A percentile compares a stretch with the other conserved stretches of the same genome.
Evolutionary conservation across 306 rosid species (phyloP).

Genomic region (Oemleria cerasiformis): DNA sequence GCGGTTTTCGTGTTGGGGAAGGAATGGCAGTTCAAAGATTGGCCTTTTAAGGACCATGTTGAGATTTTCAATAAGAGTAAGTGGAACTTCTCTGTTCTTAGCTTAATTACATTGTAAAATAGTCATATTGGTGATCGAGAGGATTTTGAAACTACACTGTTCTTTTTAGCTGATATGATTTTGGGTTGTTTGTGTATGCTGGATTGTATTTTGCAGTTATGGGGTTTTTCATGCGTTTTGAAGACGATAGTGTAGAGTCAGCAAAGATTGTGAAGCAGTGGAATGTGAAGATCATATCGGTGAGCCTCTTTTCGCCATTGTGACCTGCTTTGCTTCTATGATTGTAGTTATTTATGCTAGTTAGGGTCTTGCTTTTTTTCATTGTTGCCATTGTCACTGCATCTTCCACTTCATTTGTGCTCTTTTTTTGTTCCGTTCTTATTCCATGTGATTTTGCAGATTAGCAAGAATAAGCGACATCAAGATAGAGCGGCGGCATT

Average conservation of each 20-base stretch:
- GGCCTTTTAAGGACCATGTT: slow-evolving; percentile 67
- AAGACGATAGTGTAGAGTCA: slow-evolving; percentile 86
- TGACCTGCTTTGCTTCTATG: slow-evolving; percentile 11
- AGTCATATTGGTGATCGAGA: not conserved
- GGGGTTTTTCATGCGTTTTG: slow-evolving; percentile 64
- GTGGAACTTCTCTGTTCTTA: slow-evolving; percentile 26
- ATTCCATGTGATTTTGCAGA: slow-evolving; percentile 42
- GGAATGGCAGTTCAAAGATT: slow-evolving; percentile 81
- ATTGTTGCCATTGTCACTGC: not conserved
- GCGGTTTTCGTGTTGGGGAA: slow-evolving; percentile 95
- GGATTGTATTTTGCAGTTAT: slow-evolving; percentile 36
- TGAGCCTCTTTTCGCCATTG: slow-evolving; percentile 25
- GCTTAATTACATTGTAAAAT: slow-evolving; percentile 8
- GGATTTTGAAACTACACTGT: not conserved
- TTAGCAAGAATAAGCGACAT: slow-evolving; percentile 96
- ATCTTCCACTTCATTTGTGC: not conserved
- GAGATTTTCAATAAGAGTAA: slow-evolving; percentile 60
- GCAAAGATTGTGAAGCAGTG: slow-evolving; percentile 94
- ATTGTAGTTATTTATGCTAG: not conserved
- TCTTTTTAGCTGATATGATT: not conserved
- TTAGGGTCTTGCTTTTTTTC: slow-evolving; percentile 5
- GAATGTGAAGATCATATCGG: slow-evolving; percentile 98
- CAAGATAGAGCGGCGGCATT: slow-evolving; percentile 98
- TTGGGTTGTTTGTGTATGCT: not conserved
- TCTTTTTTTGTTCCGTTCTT: slow-evolving; percentile 9